Conservation (phyloP, 495 filamentous ascomycete genomes). For the Aspergillus egyptiacus region DNA sequence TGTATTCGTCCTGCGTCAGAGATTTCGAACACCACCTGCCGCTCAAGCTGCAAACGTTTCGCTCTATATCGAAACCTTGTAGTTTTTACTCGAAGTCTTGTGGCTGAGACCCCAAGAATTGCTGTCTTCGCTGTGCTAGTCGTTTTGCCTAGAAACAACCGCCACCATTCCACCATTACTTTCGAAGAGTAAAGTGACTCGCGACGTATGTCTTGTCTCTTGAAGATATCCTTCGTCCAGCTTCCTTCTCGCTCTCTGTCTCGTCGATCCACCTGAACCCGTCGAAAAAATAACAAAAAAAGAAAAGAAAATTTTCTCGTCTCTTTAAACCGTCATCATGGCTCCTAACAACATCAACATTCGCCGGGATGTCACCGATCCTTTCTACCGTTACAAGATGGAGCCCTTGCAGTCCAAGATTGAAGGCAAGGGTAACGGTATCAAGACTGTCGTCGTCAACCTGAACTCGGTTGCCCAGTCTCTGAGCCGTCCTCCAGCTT, state of each 20-base stretch:
- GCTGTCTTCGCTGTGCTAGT: constrained; percentile 24
- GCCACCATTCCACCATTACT: constrained; percentile 49
- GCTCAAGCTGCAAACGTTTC: constrained; percentile 90
- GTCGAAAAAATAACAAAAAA: constrained; percentile 17
- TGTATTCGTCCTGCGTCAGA: constrained; percentile 77
- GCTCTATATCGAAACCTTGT: constrained; percentile 83
- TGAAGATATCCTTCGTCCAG: constrained; percentile 37
- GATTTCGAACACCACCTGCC: constrained; percentile 76
- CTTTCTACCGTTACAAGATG: constrained; percentile 99
- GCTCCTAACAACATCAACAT: constrained; percentile 77
- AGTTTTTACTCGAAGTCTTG: constrained; percentile 75
- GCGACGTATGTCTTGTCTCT: constrained; percentile 50
- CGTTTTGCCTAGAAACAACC: constrained; percentile 25
- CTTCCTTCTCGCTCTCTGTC: constrained; percentile 35
- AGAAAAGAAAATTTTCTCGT: background rate
- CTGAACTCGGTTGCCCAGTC: constrained; percentile 90
- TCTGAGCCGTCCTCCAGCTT: constrained; percentile 83
- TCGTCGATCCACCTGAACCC: constrained; percentile 14
- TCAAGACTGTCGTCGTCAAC: constrained; percentile 96
- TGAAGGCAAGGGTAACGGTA: constrained; percentile 97
- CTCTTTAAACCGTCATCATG: constrained; percentile 58
- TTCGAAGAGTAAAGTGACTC: constrained; percentile 38
- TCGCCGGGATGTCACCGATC: constrained; percentile 95
- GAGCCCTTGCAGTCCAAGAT: constrained; percentile 97
- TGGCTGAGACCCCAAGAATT: constrained; percentile 58